Conservation (phyloP, 2,329 filamentous ascomycete genomes). For the Colletotrichum cereale region DNA sequence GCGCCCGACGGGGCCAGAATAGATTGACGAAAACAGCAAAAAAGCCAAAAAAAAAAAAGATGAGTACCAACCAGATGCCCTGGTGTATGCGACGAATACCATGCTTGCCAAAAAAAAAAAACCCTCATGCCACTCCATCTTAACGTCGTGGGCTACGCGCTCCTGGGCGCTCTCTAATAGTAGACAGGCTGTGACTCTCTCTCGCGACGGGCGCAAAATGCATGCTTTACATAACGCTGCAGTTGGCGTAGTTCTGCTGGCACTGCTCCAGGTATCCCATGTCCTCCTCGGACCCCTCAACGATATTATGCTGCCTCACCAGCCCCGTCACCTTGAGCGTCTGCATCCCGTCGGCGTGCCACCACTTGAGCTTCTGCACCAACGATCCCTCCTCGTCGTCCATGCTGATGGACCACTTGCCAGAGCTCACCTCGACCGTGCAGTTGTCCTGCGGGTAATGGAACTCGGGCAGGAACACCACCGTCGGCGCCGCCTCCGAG, state of each 20-base stretch:
- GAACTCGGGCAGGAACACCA: constrained; percentile 89
- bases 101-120: constrained; percentile 7
- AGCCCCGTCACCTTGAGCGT: constrained; percentile 81
- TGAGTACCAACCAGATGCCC: neutral
- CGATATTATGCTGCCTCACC: constrained; percentile 71
- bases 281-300: constrained; percentile 74
- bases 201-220: neutral
- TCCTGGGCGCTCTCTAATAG: neutral
- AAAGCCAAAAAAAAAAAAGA: neutral
- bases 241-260: constrained; percentile 63
- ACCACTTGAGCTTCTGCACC: constrained; percentile 88
- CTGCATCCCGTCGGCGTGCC: constrained; percentile 90
- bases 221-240: constrained; percentile 64
- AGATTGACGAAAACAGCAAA: neutral
- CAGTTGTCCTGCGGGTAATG: constrained; percentile 86
- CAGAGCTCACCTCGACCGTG: constrained; percentile 81
- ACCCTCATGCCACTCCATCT: too few relatives aligned
- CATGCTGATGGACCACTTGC: constrained; percentile 88
- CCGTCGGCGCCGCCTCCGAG: constrained; percentile 76
- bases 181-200: neutral
- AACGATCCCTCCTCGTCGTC: constrained; percentile 77
- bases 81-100: neutral
- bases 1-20: too few relatives aligned
- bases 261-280: constrained; percentile 83
- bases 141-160: neutral